These are phyloP conservation scores for Blastobotrys niveus DNA, from an alignment of 1,139 yeast species.

Conservation along the genomic window DNA sequence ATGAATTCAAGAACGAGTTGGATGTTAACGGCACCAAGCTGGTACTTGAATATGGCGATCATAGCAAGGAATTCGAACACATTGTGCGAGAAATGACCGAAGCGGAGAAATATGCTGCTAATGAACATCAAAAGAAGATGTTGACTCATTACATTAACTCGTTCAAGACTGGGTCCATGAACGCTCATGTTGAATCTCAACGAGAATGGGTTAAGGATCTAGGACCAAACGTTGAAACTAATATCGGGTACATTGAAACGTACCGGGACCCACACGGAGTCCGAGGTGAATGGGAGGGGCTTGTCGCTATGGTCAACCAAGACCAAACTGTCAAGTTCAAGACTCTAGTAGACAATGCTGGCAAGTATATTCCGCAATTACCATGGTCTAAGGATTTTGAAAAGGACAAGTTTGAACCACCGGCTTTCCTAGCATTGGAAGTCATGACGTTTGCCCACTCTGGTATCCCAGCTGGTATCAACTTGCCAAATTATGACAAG, in stretches of 20 bases:
- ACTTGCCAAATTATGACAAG: constrained; percentile 87
- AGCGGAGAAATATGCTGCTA: constrained; percentile 63
- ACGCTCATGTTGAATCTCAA: constrained; percentile 80
- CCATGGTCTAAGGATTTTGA: constrained; percentile 78
- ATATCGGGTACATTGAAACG: constrained; percentile 86
- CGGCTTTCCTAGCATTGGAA: constrained; percentile 85
- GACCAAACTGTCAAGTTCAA: constrained; percentile 79
- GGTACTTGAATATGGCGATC: constrained; percentile 69
- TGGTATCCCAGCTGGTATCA: constrained; percentile 89
- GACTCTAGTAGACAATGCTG: constrained; percentile 60
- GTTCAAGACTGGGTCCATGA: constrained; percentile 76
- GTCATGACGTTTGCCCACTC: constrained; percentile 85
- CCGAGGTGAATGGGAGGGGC: constrained; percentile 90
- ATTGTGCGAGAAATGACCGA: constrained; percentile 51
- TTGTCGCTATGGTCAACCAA: constrained; percentile 87
- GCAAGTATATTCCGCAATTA: constrained; percentile 53
- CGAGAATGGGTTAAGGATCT: constrained; percentile 82
- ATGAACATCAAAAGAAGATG: constrained; percentile 64
- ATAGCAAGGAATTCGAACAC: constrained; percentile 52
- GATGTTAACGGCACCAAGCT: constrained; percentile 32
- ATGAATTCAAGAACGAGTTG: constrained; percentile 22
- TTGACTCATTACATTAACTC: constrained; percentile 60
- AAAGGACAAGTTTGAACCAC: constrained; percentile 82
- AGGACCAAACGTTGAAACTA: constrained; percentile 77
- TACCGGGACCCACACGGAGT: constrained; percentile 90